Evolutionary conservation across 805 yeast species (phyloP), one percentile per base, ranked within the genome.

Genomic region (Yarrowia keelungensis): DNA sequence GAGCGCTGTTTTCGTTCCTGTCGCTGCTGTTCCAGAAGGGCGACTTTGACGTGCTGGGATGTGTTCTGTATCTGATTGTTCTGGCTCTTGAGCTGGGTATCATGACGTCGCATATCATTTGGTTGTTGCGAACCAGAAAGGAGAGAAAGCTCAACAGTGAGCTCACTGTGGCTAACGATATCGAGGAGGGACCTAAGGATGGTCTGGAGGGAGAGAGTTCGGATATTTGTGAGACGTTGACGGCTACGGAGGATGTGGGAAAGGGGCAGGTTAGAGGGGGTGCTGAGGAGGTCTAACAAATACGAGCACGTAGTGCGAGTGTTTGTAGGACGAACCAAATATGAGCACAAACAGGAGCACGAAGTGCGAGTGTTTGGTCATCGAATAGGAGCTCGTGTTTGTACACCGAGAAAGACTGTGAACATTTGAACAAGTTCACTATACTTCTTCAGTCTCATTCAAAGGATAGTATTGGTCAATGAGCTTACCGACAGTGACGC

Each of bases 51-150:
- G 77, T 86, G n/a, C 83, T 94, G 85, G 95, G 97, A 53, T 83
- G 90, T 71, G 82, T 90, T 0, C 81, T 93, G 45, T 93, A 93
- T 76, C 82, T 86, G 11, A 82, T 92, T 19, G 92, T 93, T 43
- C 86, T 92, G 3, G 85, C 78, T 0, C 75, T 92, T 76, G 98
- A 93, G 74, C 67, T 88, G 1, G 98, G 97, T 0, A 90, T 93
- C 14, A 86, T 90, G 73, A 39, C 80, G 0, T 85, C 91, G 62
- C 97, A 92, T 69, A 72, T 83, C 9, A 79, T 89, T 14, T 92
- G 97, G 97, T 80, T 82, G 73, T 70, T 85, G 19, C 71, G 81
- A 16, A 71, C 72, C n/a, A 56, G 72, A 16, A 64, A 68, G 65
- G 65, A 45, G 32, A 68, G 72, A 45, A 71, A 61, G 14, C 38